A percentile compares a stretch with the other conserved stretches of the same genome.
These are phyloP conservation scores for Fusarium burgessii DNA, from an alignment of 2,329 filamentous ascomycete genomes.

Conservation along the genomic window DNA sequence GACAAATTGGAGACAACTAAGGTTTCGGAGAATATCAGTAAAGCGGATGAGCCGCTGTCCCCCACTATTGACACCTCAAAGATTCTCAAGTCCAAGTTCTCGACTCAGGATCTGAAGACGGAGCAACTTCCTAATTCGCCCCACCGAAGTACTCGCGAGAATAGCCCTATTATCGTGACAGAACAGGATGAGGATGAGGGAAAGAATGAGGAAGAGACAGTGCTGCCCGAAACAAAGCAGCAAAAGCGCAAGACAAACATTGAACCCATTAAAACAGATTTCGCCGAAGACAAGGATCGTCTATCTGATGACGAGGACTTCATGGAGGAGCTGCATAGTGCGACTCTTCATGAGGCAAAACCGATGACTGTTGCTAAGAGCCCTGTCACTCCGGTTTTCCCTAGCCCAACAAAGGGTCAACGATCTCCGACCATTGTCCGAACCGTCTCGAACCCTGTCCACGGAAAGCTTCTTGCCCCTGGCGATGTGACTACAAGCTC, in stretches of 20 bases:
- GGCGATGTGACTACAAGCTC: slow-evolving; percentile 60
- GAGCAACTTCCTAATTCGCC: slow-evolving; percentile 27
- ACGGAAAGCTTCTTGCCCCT: slow-evolving; percentile 59
- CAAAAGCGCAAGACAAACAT: slow-evolving; percentile 52
- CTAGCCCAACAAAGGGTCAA: slow-evolving; percentile 48
- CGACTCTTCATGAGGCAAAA: slow-evolving; percentile 85
- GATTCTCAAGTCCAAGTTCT: slow-evolving; percentile 45
- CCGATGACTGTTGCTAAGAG: slow-evolving; percentile 84
- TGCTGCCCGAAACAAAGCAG: slow-evolving; percentile 30
- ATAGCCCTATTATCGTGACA: slow-evolving; percentile 24
- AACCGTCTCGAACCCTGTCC: slow-evolving; percentile 61
- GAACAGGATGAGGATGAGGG: slow-evolving; percentile 18
- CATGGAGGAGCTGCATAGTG: slow-evolving; percentile 86
- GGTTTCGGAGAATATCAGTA: slow-evolving; percentile 15
- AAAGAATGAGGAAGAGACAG: slow-evolving; percentile 15
- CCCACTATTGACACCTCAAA: slow-evolving; percentile 33
- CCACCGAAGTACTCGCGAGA: not conserved
- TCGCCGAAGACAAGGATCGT: slow-evolving; percentile 54
- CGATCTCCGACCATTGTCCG: slow-evolving; percentile 52
- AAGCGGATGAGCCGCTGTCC: slow-evolving; percentile 26
- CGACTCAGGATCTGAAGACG: slow-evolving; percentile 46
- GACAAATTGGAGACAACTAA: slow-evolving; percentile 28
- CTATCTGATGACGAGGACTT: slow-evolving; percentile 80
- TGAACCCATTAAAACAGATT: slow-evolving; percentile 68
- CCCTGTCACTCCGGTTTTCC: slow-evolving; percentile 77